phyloP scores from a whole-genome alignment of 306 rosid species.

The Parietaria judaica region DNA sequence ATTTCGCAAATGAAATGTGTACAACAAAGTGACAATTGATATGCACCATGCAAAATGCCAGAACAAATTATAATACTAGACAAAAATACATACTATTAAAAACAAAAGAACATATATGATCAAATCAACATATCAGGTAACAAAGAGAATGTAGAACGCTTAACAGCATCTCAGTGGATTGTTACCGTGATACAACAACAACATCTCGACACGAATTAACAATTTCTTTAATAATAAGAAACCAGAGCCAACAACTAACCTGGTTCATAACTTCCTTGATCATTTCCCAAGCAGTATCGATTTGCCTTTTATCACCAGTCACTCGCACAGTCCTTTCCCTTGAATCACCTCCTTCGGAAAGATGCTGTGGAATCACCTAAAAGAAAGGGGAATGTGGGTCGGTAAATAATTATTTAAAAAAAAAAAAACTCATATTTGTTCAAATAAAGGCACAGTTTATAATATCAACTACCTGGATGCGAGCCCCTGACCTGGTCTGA shows the following conservation, averaged over 20 bases:
- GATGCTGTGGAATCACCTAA: constrained; percentile 95
- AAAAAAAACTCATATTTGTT: background rate
- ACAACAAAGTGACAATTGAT: background rate
- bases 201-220: background rate
- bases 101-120: too few relatives aligned
- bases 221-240: background rate
- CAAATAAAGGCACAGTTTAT: constrained; percentile 11
- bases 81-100: too few relatives aligned
- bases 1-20: too few relatives aligned
- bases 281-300: constrained; percentile 78
- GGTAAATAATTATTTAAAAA: background rate
- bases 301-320: constrained; percentile 84
- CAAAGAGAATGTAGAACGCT: background rate
- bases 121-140: background rate
- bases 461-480: constrained; percentile 89
- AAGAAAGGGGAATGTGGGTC: background rate
- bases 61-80: background rate
- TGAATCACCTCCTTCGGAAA: constrained; percentile 84
- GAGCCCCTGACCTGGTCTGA: constrained; percentile 93
- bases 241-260: constrained; percentile 39
- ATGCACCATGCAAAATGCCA: background rate
- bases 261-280: constrained; percentile 92
- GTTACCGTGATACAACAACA: background rate
- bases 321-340: constrained; percentile 88
- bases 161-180: background rate